These are phyloP conservation scores for Macaranga tanarius DNA, from an alignment of 441 rosid species.

Conservation along the genomic window DNA sequence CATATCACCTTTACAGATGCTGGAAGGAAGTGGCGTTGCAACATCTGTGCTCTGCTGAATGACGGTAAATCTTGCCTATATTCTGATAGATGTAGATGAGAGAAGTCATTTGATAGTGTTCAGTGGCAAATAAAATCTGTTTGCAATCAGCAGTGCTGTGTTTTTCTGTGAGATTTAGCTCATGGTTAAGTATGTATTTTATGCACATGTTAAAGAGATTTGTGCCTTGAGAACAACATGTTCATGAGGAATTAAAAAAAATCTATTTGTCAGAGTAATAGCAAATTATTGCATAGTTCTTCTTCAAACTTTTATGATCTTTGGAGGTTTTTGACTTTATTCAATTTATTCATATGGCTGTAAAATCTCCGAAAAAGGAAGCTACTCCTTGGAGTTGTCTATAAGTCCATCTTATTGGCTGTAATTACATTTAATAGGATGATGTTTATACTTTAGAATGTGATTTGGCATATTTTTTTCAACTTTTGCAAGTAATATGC, in stretches of 20 bases:
- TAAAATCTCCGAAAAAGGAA: not conserved
- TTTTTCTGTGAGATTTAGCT: not conserved
- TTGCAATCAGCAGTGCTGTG: not conserved
- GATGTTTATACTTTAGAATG: not conserved
- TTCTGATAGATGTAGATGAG: not conserved
- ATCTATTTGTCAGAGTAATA: not conserved
- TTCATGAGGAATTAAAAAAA: not conserved
- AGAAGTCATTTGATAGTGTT: conserved; percentile 14
- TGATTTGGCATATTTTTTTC: not conserved
- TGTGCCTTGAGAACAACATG: not conserved
- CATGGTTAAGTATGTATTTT: not conserved
- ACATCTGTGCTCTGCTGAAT: conserved; percentile 84
- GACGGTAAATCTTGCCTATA: conserved; percentile 55
- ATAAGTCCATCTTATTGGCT: not conserved
- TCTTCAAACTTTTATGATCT: not conserved
- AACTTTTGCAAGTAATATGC: not conserved
- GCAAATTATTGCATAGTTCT: not conserved
- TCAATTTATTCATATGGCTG: not conserved
- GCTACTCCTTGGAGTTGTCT: not conserved
- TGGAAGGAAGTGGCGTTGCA: conserved; percentile 99
- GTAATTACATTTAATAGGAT: not conserved
- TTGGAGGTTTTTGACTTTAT: not conserved
- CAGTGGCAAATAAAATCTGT: not conserved
- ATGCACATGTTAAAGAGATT: not conserved
- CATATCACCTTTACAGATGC: conserved; percentile 85